Percentiles rank a stretch among this genome's conserved stretches.
Evolutionary conservation across 495 filamentous ascomycete genomes (phyloP).

Genomic region (Chaetomium tenue): DNA sequence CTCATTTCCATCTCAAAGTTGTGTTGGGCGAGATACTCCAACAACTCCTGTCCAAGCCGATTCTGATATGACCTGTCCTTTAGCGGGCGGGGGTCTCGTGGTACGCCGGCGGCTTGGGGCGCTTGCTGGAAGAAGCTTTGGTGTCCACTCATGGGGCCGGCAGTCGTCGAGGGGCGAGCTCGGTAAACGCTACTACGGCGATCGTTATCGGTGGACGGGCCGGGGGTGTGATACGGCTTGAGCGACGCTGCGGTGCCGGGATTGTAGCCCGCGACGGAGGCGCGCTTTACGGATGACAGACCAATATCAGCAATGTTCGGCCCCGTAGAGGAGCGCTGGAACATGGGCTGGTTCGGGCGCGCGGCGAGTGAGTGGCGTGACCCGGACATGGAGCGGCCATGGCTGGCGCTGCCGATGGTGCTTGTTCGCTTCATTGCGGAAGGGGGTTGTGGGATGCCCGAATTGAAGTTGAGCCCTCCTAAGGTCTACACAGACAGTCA

Average conservation of each 20-base stretch:
- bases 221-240: constrained; percentile 43
- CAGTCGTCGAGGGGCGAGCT: constrained; percentile 56
- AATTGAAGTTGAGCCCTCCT: constrained; percentile 71
- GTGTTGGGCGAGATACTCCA: constrained; percentile 85
- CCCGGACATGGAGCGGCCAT: constrained; percentile 75
- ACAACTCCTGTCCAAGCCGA: constrained; percentile 80
- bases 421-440: constrained; percentile 95
- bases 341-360: constrained; percentile 79
- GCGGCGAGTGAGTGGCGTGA: constrained; percentile 80
- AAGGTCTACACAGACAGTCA: constrained; percentile 58
- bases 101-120: constrained; percentile 72
- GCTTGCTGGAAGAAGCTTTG: constrained; percentile 92
- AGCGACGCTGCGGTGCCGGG: constrained; percentile 69
- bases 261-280: constrained; percentile 67
- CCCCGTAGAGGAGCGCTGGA: constrained; percentile 78
- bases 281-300: constrained; percentile 81
- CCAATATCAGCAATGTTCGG: constrained; percentile 71
- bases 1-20: constrained; percentile 99
- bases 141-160: constrained; percentile 56
- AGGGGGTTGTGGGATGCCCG: constrained; percentile 80
- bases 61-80: constrained; percentile 75
- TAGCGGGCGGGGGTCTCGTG: constrained; percentile 84
- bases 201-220: constrained; percentile 53
- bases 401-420: constrained; percentile 68
- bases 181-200: constrained; percentile 86